Evolutionary conservation across 2,329 filamentous ascomycete species (phyloP), one percentile per base, ranked within the genome.

Genomic region (Aureobasidium sp.): DNA sequence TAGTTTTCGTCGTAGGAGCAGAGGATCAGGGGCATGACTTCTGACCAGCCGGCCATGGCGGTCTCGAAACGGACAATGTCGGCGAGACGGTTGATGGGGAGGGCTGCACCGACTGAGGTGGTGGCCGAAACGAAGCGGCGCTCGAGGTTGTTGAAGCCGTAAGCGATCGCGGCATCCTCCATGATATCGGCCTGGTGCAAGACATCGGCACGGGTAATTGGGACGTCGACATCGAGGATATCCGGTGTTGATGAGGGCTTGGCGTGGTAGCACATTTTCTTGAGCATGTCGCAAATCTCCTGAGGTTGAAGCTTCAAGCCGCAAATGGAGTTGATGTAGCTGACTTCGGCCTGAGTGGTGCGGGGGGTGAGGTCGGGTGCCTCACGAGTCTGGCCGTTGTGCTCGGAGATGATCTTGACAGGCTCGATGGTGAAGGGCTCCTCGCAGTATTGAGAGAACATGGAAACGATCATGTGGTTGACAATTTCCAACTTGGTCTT

Each of bases 1-100:
- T 97, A 99, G 79, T 99, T 99, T 81, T 99, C 94, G 71, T 97
- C 93, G 74, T 97, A 91, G 49, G 91, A 96, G 81, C 94, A 99
- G 61, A 99, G 85, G 67, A 96, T 97, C 32, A 99, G 82, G 30
- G 94, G 93, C 84, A 99, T 87, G 61, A 96, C 93, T 78, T 99
- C 94, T 61, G 85, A 88, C 94, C 94, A 99, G 63, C 94, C 94
- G 6, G 93, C 88, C 85, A 96, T 94, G 60, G 92, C 93, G 55
- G 89, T 85, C 75, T 99, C 94, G 61, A 86, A 79, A 59, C 94
- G 88, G 63, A 97, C 85, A 67, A 97, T 96, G 70, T 99, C 95
- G 64, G 83, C 83, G 42, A 99, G 87, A 78, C 97, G 97, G 82
- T 99, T 99, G 76, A 99, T 88, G 63, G 86, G 84, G 10, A 97